Evolutionary conservation across 345 rosid species (phyloP), one percentile per base, ranked within the genome.

Genomic region (Corchorus olitorius): DNA sequence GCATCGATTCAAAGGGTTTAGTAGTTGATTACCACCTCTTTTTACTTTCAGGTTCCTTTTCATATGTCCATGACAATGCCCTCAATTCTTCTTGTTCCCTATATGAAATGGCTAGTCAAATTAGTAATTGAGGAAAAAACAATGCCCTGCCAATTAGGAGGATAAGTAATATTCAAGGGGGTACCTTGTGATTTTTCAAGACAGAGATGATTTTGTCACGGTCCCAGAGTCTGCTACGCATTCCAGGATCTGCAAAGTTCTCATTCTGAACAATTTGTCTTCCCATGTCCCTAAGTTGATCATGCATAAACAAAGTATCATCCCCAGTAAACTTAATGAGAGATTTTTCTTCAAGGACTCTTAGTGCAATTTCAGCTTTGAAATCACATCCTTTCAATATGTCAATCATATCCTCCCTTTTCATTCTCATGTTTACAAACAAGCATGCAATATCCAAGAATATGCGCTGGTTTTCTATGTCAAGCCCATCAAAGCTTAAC

Each of bases 261-360:
- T 84, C 87, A 17, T 54, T 46, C 9, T 14, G 78, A 49, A 79
- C 91, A 15, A 92, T 85, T 75, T 89, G 86, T 73, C 88, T 85
- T 72, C 90, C 98, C 98, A 94, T 94, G 74, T 94, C 95, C 55
- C 82, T 83, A 37, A 94, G 80, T 70, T 85, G 94, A 83, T 94
- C 97, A 76, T 94, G 98, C 91, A 89, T 87, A 92, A 91, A 85
- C 35, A 94, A 67, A 43, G 65, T 65, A 46, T 65, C 4, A 11
- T 77, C 73, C 48, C 48, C 68, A 6, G 48, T 3, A 20, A 89
- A 70, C 79, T 85, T 92, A 27, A 94, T 8, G 20, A 94, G 91
- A 71, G 90, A 89, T 84, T 83, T 94, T 55, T 72, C 82, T 13
- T 58, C 56, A 4, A 92, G 94, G 22, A 65, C 86, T 71, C 46